phyloP scores from a whole-genome alignment of 2,329 filamentous ascomycete genomes.

The Leptographium flavum region DNA sequence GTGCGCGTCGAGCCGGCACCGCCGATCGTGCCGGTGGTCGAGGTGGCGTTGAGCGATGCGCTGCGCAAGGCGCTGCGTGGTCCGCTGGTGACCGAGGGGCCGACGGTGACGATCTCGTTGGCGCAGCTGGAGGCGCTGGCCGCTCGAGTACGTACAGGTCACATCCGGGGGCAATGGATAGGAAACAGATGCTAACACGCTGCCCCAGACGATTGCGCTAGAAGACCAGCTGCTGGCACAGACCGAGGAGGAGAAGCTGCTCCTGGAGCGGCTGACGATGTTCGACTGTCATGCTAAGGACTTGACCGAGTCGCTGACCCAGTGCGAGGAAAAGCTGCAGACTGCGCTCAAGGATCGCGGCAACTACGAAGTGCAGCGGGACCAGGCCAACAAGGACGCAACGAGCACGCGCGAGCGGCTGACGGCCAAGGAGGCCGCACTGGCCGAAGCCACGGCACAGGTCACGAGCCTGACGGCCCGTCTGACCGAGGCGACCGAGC shows the following conservation, averaged over 20 bases:
- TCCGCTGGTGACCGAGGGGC: not conserved
- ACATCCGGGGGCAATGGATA: too few relatives aligned
- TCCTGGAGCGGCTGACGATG: conserved; percentile 23
- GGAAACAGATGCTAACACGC: too few relatives aligned
- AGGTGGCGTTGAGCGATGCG: conserved; percentile 4
- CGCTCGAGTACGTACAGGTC: conserved; percentile 10
- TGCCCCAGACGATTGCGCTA: conserved; percentile 15
- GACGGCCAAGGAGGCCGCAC: conserved; percentile 22
- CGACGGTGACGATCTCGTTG: conserved; percentile 16
- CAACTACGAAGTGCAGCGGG: conserved; percentile 30
- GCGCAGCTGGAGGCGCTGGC: conserved; percentile 18
- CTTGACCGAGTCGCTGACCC: conserved; percentile 27
- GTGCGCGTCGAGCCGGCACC: conserved; percentile 16
- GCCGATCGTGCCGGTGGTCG: conserved; percentile 4
- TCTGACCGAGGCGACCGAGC: conserved; percentile 20
- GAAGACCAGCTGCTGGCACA: conserved; percentile 21
- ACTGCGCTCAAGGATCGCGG: conserved; percentile 36
- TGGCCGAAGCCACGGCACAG: conserved; percentile 23
- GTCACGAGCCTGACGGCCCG: conserved; percentile 21
- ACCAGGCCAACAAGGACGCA: conserved; percentile 21
- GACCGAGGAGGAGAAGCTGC: conserved; percentile 10
- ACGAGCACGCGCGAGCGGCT: conserved; percentile 20
- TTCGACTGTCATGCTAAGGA: conserved; percentile 32
- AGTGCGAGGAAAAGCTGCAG: conserved; percentile 32
- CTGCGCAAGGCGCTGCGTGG: conserved; percentile 7